Conservation (phyloP, 2,329 filamentous ascomycete species). For the Keithomyces neogunnii region DNA sequence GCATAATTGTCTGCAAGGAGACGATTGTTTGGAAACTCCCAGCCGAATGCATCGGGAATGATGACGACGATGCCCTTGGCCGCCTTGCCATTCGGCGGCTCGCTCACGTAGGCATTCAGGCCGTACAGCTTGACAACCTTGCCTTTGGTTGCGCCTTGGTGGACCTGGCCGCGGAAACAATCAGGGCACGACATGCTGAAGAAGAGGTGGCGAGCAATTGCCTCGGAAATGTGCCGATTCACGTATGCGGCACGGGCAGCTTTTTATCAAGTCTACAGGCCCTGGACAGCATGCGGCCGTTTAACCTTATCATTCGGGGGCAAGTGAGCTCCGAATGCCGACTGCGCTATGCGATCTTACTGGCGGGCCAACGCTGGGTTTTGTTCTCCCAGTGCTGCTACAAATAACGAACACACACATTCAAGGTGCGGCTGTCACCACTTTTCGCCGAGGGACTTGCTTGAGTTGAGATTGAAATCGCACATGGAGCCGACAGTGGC, state of each 20-base stretch:
- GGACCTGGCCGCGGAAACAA: conserved; percentile 39
- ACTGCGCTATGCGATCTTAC: background rate
- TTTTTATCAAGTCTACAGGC: no score
- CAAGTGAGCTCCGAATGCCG: background rate
- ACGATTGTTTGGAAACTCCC: conserved; percentile 43
- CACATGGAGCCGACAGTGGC: no score
- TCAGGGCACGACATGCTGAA: conserved; percentile 26
- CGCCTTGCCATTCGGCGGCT: conserved; percentile 18
- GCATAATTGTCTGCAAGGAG: conserved; percentile 46
- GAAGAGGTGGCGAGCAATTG: no score
- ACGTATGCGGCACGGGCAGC: background rate
- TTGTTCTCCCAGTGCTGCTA: no score
- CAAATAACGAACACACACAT: no score
- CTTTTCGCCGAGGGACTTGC: no score
- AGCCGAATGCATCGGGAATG: conserved; percentile 48
- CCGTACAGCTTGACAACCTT: conserved; percentile 37
- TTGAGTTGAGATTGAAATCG: no score
- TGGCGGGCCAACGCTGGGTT: no score
- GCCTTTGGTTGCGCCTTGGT: conserved; percentile 35
- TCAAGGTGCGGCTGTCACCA: no score
- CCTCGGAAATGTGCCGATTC: no score
- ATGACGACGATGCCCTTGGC: conserved; percentile 42
- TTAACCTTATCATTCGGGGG: background rate
- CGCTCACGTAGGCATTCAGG: conserved; percentile 38
- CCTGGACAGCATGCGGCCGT: no score